These are phyloP conservation scores for Penicillium sp. DNA, from an alignment of 2,329 filamentous ascomycete species.

Conservation along the genomic window DNA sequence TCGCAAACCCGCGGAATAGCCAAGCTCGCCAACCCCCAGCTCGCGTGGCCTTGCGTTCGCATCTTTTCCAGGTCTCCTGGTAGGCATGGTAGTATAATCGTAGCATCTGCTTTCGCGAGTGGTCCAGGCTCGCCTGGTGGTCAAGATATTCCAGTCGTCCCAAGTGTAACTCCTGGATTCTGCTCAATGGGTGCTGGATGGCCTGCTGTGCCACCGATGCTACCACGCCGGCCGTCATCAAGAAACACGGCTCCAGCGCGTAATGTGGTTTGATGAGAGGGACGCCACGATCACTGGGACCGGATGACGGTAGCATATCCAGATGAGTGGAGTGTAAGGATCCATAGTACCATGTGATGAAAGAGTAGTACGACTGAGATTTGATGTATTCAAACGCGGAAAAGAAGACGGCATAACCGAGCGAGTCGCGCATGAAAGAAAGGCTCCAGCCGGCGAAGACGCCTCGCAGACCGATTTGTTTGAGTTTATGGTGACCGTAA, in stretches of 20 bases:
- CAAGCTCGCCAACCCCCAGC: constrained; percentile 56
- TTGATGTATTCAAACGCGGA: constrained; percentile 63
- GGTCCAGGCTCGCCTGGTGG: constrained; percentile 47
- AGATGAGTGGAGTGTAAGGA: constrained; percentile 30
- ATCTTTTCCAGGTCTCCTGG: constrained; percentile 57
- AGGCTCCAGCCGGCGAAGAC: constrained; percentile 63
- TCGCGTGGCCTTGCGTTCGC: constrained; percentile 49
- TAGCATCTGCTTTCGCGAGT: constrained; percentile 45
- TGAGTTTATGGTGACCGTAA: constrained; percentile 57
- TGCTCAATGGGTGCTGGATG: constrained; percentile 58
- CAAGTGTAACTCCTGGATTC: constrained; percentile 61
- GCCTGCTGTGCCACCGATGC: constrained; percentile 59
- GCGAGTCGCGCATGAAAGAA: constrained; percentile 58
- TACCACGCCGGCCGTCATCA: constrained; percentile 58
- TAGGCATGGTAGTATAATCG: constrained; percentile 60
- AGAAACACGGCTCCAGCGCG: constrained; percentile 60
- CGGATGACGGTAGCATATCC: constrained; percentile 27
- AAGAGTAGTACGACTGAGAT: constrained; percentile 60
- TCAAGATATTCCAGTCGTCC: constrained; percentile 60
- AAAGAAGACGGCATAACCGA: constrained; percentile 63
- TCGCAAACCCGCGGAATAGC: constrained; percentile 58
- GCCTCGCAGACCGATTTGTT: constrained; percentile 59
- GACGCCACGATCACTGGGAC: constrained; percentile 34
- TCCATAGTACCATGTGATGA: constrained; percentile 59
- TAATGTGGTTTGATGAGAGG: constrained; percentile 60